Evolutionary conservation across 305 asterid genomes (phyloP).

Genomic region (Ruellia speciosa): DNA sequence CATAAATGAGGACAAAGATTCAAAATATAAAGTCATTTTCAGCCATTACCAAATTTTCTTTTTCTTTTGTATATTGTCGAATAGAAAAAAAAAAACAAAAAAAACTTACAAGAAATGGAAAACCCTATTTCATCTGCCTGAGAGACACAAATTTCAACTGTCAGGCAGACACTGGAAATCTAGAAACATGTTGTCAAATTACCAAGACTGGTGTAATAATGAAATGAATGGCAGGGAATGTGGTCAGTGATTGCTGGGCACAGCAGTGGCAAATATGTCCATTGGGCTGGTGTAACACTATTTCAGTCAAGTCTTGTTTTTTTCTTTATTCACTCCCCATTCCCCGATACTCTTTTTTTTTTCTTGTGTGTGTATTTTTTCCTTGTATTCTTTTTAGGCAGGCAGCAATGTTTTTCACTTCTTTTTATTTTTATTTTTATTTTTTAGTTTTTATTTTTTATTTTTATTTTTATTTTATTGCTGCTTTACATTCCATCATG

Average conservation of each 20-base stretch:
- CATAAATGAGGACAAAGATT: neutral
- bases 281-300: conserved; percentile 23
- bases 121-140: conserved; percentile 2
- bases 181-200: conserved; percentile 20
- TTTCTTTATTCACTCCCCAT: conserved; percentile 22
- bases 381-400: conserved; percentile 36
- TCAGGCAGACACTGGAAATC: conserved; percentile 14
- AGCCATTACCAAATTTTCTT: neutral
- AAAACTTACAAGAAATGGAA: neutral
- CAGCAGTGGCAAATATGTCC: conserved; percentile 40
- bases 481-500: conserved; percentile 34
- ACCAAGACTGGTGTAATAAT: neutral
- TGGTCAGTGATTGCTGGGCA: conserved; percentile 36
- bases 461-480: too few relatives aligned
- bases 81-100: too few relatives aligned
- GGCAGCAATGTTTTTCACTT: conserved; percentile 25
- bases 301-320: conserved; percentile 31
- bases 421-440: too few relatives aligned
- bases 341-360: neutral
- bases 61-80: too few relatives aligned
- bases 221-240: conserved; percentile 22
- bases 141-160: conserved; percentile 22
- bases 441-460: too few relatives aligned
- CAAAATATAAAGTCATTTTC: neutral
- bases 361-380: conserved; percentile 4